Conservation (phyloP, 208 protist species). For the Acanthamoeba culbertsoni region DNA sequence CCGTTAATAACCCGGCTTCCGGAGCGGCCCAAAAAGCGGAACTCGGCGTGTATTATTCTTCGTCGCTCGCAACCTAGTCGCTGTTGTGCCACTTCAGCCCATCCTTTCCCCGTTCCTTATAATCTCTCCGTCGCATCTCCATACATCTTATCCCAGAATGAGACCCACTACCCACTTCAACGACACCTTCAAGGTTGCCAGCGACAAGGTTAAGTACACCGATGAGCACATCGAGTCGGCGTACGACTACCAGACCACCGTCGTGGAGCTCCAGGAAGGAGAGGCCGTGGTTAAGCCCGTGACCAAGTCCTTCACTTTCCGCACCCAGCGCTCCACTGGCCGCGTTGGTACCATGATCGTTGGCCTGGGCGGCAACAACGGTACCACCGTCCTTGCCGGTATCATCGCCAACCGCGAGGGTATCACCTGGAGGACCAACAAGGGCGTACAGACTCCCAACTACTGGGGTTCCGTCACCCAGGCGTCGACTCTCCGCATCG, state of each 20-base stretch:
- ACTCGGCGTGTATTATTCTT: background rate
- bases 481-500: conserved; percentile 94
- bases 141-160: background rate
- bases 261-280: background rate
- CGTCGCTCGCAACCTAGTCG: background rate
- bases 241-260: conserved; percentile 25
- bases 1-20: too few species aligned
- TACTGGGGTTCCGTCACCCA: conserved; percentile 98
- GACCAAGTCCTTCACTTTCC: conserved; percentile 84
- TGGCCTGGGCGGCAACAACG: conserved; percentile 98
- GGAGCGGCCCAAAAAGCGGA: background rate
- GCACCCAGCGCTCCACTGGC: conserved; percentile 89
- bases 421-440: conserved; percentile 93
- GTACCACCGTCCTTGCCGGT: conserved; percentile 95
- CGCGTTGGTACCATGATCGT: conserved; percentile 94
- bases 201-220: conserved; percentile 33
- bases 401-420: conserved; percentile 94
- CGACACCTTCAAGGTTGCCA: conserved; percentile 14
- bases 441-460: conserved; percentile 91
- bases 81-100: background rate
- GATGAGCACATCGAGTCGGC: conserved; percentile 9
- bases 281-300: conserved; percentile 72
- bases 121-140: too few species aligned
- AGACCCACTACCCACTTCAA: background rate
- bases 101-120: background rate